Conservation (phyloP, 768 basidiomycete genomes). For the Postia placenta region DNA sequence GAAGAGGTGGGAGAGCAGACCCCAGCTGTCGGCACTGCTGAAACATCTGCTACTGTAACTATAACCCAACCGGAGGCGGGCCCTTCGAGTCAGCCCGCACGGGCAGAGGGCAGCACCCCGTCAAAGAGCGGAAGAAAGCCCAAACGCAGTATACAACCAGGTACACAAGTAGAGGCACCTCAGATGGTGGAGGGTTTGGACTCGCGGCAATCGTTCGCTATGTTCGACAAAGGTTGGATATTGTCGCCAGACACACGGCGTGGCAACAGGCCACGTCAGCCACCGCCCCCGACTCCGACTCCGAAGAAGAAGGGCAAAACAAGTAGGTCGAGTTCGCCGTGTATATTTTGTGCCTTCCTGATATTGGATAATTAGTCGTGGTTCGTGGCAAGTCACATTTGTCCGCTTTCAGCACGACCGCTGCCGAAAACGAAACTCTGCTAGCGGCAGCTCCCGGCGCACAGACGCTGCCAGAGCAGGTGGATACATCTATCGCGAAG, state of each 20-base stretch:
- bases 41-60: background rate
- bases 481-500: background rate
- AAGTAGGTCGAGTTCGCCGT: constrained; percentile 24
- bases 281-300: constrained; percentile 49
- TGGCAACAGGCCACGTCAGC: constrained; percentile 42
- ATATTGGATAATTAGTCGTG: background rate
- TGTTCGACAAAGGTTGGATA: constrained; percentile 89
- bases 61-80: constrained; percentile 8
- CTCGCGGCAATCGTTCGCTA: constrained; percentile 62
- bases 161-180: constrained; percentile 33
- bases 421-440: constrained; percentile 11
- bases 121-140: constrained; percentile 7
- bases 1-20: constrained; percentile 25
- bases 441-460: background rate
- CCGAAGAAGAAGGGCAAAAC: constrained; percentile 46
- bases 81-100: background rate
- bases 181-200: constrained; percentile 69
- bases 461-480: background rate
- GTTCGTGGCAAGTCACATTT: constrained; percentile 14
- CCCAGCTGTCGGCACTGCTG: constrained; percentile 2
- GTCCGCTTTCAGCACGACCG: constrained; percentile 1
- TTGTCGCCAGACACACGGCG: constrained; percentile 69
- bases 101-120: background rate
- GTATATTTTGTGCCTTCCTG: constrained; percentile 14
- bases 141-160: constrained; percentile 1